These are phyloP conservation scores for Osmanthus fragrans DNA, from an alignment of 257 asterid genomes.

Conservation along the genomic window DNA sequence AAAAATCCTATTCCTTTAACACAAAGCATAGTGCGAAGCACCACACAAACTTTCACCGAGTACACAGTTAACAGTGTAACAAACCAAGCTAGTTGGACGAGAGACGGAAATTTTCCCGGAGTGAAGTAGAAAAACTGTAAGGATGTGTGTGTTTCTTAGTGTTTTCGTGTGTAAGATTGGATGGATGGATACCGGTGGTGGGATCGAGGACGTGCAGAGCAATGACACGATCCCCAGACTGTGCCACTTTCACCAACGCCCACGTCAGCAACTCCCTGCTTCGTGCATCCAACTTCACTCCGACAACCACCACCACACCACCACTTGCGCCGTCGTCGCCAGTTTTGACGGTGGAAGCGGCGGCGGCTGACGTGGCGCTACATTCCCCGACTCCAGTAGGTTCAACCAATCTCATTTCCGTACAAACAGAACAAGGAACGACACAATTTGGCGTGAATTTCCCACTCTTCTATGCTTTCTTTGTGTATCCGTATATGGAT, in stretches of 20 bases:
- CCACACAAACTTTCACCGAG: constrained; percentile 8
- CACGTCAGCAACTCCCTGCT: constrained; percentile 84
- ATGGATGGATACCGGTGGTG: constrained; percentile 42
- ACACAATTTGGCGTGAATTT: constrained; percentile 18
- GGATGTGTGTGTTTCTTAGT: background rate
- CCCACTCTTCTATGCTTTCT: background rate
- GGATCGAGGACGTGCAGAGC: constrained; percentile 80
- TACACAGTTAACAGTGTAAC: background rate
- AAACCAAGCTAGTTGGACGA: background rate
- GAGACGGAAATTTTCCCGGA: background rate
- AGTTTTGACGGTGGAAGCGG: background rate
- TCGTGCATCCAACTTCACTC: constrained; percentile 68
- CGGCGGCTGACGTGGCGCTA: constrained; percentile 27
- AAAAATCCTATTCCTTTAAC: no score
- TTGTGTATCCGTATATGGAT: background rate
- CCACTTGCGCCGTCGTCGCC: constrained; percentile 28
- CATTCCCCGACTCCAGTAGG: constrained; percentile 28
- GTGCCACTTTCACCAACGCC: constrained; percentile 83
- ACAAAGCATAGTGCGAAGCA: background rate
- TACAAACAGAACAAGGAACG: constrained; percentile 26
- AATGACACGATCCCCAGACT: constrained; percentile 76
- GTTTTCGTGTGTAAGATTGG: background rate
- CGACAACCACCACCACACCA: constrained; percentile 67
- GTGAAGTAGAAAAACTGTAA: background rate
- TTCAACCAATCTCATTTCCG: constrained; percentile 38